These are phyloP conservation scores for Haemoproteus tartakovskyi DNA, from an alignment of 169 alveolate species.

Conservation along the genomic window DNA sequence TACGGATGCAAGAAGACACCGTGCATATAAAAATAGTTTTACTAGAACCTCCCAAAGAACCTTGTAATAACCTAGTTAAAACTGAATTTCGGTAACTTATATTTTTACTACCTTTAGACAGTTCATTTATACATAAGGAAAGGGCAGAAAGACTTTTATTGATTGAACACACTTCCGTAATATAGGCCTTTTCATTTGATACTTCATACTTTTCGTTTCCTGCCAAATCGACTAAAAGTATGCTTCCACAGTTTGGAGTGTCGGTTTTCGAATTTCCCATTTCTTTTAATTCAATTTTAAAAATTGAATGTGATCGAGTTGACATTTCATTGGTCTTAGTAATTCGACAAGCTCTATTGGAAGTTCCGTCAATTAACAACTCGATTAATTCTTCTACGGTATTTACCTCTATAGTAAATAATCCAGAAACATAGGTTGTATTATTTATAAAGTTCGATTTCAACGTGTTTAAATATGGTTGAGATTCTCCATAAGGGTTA, in stretches of 20 bases:
- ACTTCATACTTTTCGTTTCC: slow-evolving; percentile 75
- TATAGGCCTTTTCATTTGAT: slow-evolving; percentile 66
- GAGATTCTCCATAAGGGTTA: slow-evolving; percentile 59
- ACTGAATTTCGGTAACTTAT: slow-evolving; percentile 56
- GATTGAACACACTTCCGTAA: slow-evolving; percentile 76
- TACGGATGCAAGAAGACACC: slow-evolving; percentile 67
- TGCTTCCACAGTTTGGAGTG: slow-evolving; percentile 7
- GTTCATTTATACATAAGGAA: slow-evolving; percentile 72
- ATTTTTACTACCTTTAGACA: slow-evolving; percentile 67
- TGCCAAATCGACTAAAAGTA: slow-evolving; percentile 48
- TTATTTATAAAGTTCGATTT: slow-evolving; percentile 29
- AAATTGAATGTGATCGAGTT: slow-evolving; percentile 81
- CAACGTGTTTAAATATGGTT: slow-evolving; percentile 43
- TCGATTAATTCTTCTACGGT: slow-evolving; percentile 74
- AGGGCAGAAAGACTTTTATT: slow-evolving; percentile 74
- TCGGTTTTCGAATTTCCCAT: slow-evolving; percentile 4
- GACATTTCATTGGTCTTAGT: slow-evolving; percentile 81
- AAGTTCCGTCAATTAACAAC: slow-evolving; percentile 75
- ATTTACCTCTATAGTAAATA: slow-evolving; percentile 69
- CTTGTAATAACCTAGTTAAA: slow-evolving; percentile 67
- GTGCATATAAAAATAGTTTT: slow-evolving; percentile 75
- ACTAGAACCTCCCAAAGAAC: slow-evolving; percentile 68
- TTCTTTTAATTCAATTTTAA: slow-evolving; percentile 71
- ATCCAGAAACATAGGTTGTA: slow-evolving; percentile 55
- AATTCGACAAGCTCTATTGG: slow-evolving; percentile 78